Evolutionary conservation across 179 eudicot species (phyloP), one percentile per base, ranked within the genome.

Genomic region (Vitellaria paradoxa): DNA sequence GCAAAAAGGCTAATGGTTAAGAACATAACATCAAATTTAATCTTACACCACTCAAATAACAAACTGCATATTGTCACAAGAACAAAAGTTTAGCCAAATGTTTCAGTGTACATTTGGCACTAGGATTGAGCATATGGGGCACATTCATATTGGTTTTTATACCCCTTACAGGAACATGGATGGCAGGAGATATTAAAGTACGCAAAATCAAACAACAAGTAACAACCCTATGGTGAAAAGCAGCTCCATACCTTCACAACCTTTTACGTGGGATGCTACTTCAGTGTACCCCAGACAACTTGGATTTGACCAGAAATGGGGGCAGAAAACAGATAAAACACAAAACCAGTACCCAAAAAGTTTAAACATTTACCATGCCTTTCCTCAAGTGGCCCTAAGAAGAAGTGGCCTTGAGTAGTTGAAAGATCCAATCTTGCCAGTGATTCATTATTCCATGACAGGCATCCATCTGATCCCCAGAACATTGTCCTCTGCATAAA

Each of bases 401-500:
- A 50, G 55, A 50, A 26, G 42, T 24, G 45, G 77, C 37, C 77
- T 23, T n/a, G 49, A 64, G 21, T 64, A 24, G 78, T 64, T 64
- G 47, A 75, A 75, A 64, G 61, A 64, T 57, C 65, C 61, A 57
- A 50, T 76, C 62, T 50, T n/a, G 52, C 72, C 70, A 17, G 52
- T 7, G 21, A 53, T 75, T 52, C 52, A 18, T 50, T 52, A 65
- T 7, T 75, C 78, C 63, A 65, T 53, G 14, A 75, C 45, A 76
- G 72, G 78, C 78, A 50, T 53, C 71, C 13, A 20, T 30, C 37
- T 13, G 78, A 26, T 65, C 65, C 64, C 72, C 77, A 47, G 37
- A 30, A 30, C 37, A 30, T 30, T 30, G 37, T 30, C 37, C 37
- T 30, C 37, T 30, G 37, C 37, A 30, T 30, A 30, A 30, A 30